Base-by-base conservation (phyloP, 768 basidiomycete genomes). In the Termitomyces sp. region DNA sequence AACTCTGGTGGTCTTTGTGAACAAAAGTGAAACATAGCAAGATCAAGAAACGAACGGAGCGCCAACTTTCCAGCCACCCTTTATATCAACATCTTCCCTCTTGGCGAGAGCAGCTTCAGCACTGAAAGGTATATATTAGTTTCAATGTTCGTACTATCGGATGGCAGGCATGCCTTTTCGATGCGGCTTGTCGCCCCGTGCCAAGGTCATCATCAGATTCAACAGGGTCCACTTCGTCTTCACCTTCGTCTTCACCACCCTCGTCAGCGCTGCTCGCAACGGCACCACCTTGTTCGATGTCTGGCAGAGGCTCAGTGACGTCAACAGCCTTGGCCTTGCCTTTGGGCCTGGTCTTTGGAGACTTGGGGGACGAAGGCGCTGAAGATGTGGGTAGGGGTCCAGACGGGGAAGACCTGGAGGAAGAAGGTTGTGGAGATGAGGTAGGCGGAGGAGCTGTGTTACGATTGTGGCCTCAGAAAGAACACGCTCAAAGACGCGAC, bases 21-120 rank as follows among this genome's bases (percentile, higher is more conserved):
- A 53, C 6, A 41, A 19, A 16, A 47, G 31, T 27, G 32, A 6
- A 51, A 6, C n/a, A 19, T 31, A 17, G 27, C 19, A 4, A 14
- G 23, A 51, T 31, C 41, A n/a, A 11, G 42, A 17, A 37, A 80
- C 92, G 63, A 67, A 95, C 95, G 92, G 83, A 62, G 88, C 77
- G 12, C 93, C 94, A 25, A 75, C 75, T 75, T 91, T 88, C 95
- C 95, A 92, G 17, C 89, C 88, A 19, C 87, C 87, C 51, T 82
- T 75, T 27, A 92, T 75, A 67, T 92, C 90, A n/a, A 92, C 87
- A 38, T 91, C 86, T 19, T 77, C 69, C 45, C 74, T 80, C 62
- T 79, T 79, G 21, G 77, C 79, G 31, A 91, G 69, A 9, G 82
- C 87, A 40, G 82, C 82, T 66, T 90, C 82, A n/a, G 84, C 90